Conservation (phyloP, 2,329 filamentous ascomycete species). For the Helotiales sp. region DNA sequence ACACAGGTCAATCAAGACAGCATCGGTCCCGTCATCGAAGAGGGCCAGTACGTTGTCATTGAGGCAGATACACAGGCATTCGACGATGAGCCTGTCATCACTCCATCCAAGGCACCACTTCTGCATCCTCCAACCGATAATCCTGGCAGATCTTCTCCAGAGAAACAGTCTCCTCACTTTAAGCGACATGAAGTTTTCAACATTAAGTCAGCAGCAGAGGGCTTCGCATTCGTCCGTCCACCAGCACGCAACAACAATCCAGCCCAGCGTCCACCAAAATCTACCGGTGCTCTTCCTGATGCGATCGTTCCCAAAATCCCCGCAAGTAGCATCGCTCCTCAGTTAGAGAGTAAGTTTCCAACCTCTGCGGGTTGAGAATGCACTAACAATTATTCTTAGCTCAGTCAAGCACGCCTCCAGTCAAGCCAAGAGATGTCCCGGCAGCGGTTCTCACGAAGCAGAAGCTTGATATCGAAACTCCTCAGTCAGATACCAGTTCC, state of each 20-base stretch:
- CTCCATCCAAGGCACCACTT: not conserved
- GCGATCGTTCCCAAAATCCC: not conserved
- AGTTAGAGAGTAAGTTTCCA: no score
- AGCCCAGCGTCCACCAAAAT: not conserved
- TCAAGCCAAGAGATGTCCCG: no score
- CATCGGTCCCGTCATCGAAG: not conserved
- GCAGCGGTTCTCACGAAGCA: no score
- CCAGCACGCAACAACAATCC: not conserved
- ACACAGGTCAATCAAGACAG: slow-evolving; percentile 20
- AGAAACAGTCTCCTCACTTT: not conserved
- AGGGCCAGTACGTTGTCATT: slow-evolving; percentile 4
- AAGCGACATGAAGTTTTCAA: not conserved
- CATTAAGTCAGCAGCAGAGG: not conserved
- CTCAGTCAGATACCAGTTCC: no score
- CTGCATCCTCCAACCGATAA: not conserved
- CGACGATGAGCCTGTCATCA: slow-evolving; percentile 1
- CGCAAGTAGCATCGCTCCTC: no score
- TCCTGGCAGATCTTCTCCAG: not conserved
- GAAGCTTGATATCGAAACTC: no score
- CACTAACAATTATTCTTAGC: no score
- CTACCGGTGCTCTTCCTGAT: not conserved
- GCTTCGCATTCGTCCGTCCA: not conserved
- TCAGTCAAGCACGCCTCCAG: no score
- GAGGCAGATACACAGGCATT: slow-evolving; percentile 12
- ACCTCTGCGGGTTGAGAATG: no score